These are phyloP conservation scores for Hyaloperonospora arabidopsidis DNA, from an alignment of 352 stramenopile genomes.

Conservation along the genomic window DNA sequence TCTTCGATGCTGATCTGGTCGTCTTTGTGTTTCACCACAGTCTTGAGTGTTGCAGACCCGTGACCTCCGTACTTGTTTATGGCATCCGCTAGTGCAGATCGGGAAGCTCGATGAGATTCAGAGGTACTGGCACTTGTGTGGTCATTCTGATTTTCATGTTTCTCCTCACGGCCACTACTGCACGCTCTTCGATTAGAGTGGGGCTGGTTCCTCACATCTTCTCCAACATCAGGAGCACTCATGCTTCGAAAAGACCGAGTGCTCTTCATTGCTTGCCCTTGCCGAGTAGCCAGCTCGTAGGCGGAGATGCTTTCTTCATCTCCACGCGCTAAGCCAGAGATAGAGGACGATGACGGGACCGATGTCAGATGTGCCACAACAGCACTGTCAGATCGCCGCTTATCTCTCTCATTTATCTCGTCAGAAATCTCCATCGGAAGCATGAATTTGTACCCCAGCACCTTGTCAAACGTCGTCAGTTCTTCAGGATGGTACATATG, in stretches of 20 bases:
- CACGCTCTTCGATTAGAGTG: conserved; percentile 22
- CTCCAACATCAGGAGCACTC: conserved; percentile 63
- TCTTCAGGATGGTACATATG: conserved; percentile 83
- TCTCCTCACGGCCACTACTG: conserved; percentile 34
- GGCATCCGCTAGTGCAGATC: conserved; percentile 22
- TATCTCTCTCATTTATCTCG: conserved; percentile 46
- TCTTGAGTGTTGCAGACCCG: conserved; percentile 23
- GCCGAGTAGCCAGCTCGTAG: conserved; percentile 20
- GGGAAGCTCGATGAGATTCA: conserved; percentile 24
- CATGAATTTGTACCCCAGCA: conserved; percentile 85
- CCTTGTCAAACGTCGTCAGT: conserved; percentile 80
- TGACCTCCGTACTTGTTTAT: conserved; percentile 30
- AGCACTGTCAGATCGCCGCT: conserved; percentile 35
- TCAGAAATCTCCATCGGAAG: conserved; percentile 69
- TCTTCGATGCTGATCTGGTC: conserved; percentile 56
- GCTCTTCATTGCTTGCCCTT: conserved; percentile 20
- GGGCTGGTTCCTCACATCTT: conserved; percentile 39
- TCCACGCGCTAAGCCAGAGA: conserved; percentile 26
- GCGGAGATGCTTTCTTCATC: conserved; percentile 48
- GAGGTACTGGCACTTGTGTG: conserved; percentile 29
- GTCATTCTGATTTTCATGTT: conserved; percentile 23
- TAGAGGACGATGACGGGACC: conserved; percentile 38
- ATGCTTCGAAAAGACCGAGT: conserved; percentile 55
- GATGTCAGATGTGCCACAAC: conserved; percentile 42
- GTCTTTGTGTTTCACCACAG: conserved; percentile 43